These are phyloP conservation scores for Babjeviella inositovora DNA, from an alignment of 805 yeast genomes.

Conservation along the genomic window DNA sequence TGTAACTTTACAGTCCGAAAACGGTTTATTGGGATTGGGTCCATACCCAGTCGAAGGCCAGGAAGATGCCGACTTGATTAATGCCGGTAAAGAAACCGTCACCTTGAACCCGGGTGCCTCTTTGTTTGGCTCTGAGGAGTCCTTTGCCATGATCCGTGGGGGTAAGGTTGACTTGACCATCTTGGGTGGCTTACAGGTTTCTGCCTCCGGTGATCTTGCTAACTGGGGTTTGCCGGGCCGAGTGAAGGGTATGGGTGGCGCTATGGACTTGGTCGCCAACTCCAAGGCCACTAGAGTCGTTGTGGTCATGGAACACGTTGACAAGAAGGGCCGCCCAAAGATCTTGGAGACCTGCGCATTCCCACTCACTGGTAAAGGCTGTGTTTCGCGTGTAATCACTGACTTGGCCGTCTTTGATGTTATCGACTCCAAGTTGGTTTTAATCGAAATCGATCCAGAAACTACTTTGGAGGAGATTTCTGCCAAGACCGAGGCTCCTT, in stretches of 20 bases:
- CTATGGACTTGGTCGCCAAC: constrained; percentile 33
- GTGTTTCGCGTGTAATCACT: constrained; percentile 28
- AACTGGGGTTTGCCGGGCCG: constrained; percentile 36
- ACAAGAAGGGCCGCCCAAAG: constrained; percentile 27
- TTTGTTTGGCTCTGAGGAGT: constrained; percentile 29
- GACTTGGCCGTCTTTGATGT: constrained; percentile 31
- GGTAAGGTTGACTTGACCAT: constrained; percentile 26
- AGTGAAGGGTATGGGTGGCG: constrained; percentile 38
- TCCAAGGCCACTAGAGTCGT: constrained; percentile 26
- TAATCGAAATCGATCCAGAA: constrained; percentile 23
- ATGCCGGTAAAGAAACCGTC: constrained; percentile 35
- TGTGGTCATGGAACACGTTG: constrained; percentile 29
- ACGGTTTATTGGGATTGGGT: constrained; percentile 32
- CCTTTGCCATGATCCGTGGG: constrained; percentile 31
- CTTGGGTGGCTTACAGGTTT: constrained; percentile 33
- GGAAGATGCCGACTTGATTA: constrained; percentile 28
- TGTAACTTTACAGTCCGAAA: constrained; percentile 28
- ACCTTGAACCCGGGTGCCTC: constrained; percentile 28
- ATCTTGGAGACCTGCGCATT: constrained; percentile 22
- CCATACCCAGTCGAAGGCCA: constrained; percentile 23
- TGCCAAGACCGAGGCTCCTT: constrained; percentile 20
- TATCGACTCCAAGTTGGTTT: constrained; percentile 15
- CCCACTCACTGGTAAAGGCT: constrained; percentile 28
- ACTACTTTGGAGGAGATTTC: constrained; percentile 19
- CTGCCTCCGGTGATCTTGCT: constrained; percentile 29